phyloP scores from a whole-genome alignment of 768 basidiomycete genomes.

The Hygrophorus pudorinus region DNA sequence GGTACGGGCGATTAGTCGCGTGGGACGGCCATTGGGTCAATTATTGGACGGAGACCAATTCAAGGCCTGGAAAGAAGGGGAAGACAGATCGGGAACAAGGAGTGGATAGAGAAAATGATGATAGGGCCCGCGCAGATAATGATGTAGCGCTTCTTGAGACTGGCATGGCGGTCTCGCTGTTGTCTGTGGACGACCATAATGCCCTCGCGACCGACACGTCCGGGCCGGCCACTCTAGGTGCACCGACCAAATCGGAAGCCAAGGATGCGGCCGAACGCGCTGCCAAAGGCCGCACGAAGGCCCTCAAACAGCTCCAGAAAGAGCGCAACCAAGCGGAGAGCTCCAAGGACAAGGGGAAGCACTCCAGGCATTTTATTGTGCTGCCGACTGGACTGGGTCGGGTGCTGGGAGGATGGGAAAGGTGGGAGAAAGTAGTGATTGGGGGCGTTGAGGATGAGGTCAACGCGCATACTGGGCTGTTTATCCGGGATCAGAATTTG shows the following conservation, averaged over 20 bases:
- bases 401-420: constrained; percentile 30
- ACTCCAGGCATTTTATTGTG: constrained; percentile 39
- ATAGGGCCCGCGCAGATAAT: too few relatives aligned
- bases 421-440: constrained; percentile 44
- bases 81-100: not conserved
- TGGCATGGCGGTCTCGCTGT: too few relatives aligned
- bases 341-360: constrained; percentile 15
- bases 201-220: too few relatives aligned
- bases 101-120: not conserved
- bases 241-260: not conserved
- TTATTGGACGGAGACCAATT: constrained; percentile 46
- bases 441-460: constrained; percentile 46
- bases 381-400: constrained; percentile 36
- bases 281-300: not conserved
- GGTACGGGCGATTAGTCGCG: constrained; percentile 36
- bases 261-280: not conserved
- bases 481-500: constrained; percentile 38
- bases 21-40: constrained; percentile 50
- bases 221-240: not conserved
- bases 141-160: too few relatives aligned
- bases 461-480: constrained; percentile 44
- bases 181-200: too few relatives aligned
- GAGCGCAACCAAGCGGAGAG: constrained; percentile 11
- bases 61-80: constrained; percentile 11
- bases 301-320: constrained; percentile 11